phyloP scores from a whole-genome alignment of 257 asterid species.

The Salvia hispanica region DNA sequence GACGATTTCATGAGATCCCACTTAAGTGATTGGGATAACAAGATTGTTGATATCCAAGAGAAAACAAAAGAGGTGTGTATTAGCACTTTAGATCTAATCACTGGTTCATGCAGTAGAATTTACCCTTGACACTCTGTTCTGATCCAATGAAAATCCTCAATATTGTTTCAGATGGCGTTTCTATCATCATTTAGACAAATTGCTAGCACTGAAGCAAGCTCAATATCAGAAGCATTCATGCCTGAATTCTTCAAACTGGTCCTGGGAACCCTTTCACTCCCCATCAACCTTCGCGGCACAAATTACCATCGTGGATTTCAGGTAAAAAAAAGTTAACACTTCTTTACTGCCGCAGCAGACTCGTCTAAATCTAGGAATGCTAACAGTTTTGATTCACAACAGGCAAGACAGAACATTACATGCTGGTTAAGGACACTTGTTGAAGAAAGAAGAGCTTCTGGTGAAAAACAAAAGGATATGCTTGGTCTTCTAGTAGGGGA shows the following conservation, averaged over 20 bases:
- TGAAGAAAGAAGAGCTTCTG: conserved; percentile 60
- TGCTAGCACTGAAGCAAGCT: conserved; percentile 71
- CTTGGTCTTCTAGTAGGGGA: conserved; percentile 58
- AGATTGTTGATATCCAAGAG: conserved; percentile 77
- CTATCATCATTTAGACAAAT: conserved; percentile 84
- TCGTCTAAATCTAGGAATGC: conserved; percentile 2
- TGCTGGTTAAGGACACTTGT: conserved; percentile 52
- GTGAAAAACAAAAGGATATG: conserved; percentile 57
- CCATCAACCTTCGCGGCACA: conserved; percentile 86
- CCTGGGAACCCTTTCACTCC: conserved; percentile 92
- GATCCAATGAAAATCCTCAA: background rate
- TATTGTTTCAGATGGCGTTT: conserved; percentile 83
- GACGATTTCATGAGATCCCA: conserved; percentile 70
- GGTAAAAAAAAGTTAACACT: conserved; percentile 45
- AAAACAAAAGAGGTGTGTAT: conserved; percentile 67
- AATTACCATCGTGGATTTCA: conserved; percentile 80
- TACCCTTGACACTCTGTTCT: conserved; percentile 32
- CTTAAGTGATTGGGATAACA: conserved; percentile 62
- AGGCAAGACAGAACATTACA: conserved; percentile 83
- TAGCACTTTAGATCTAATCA: conserved; percentile 29
- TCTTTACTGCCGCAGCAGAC: background rate
- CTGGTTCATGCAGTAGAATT: conserved; percentile 19
- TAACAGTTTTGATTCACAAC: conserved; percentile 30
- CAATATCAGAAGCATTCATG: conserved; percentile 72
- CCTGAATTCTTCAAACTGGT: conserved; percentile 89